These are phyloP conservation scores for Allium cepa DNA, from an alignment of 106 monocot species.

Conservation along the genomic window DNA sequence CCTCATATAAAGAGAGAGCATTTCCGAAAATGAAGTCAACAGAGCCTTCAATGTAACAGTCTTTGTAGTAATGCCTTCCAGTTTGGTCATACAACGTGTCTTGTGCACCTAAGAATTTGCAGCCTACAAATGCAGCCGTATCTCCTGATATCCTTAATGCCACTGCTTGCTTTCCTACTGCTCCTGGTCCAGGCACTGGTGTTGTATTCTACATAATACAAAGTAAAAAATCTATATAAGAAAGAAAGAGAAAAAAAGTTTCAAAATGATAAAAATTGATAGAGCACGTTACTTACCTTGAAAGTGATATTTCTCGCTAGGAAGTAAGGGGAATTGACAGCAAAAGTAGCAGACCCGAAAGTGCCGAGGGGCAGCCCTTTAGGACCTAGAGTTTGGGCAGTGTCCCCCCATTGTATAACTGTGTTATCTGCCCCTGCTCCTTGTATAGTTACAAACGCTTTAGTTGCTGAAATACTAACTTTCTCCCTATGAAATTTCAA, in stretches of 20 bases:
- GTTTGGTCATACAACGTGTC: slow-evolving; percentile 89
- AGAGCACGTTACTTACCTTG: slow-evolving; percentile 33
- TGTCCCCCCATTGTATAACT: slow-evolving; percentile 85
- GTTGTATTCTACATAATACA: slow-evolving; percentile 52
- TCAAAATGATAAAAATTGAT: too few species aligned
- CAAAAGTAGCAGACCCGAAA: slow-evolving; percentile 72
- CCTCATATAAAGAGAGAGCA: slow-evolving; percentile 86
- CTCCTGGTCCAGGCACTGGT: slow-evolving; percentile 67
- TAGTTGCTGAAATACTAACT: slow-evolving; percentile 60
- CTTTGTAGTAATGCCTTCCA: slow-evolving; percentile 94
- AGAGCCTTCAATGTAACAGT: slow-evolving; percentile 95
- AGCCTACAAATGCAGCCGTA: slow-evolving; percentile 75
- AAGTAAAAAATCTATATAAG: too few species aligned
- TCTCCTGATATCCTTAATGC: slow-evolving; percentile 85
- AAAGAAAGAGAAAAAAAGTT: too few species aligned
- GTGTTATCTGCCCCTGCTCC: slow-evolving; percentile 84
- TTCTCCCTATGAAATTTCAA: slow-evolving; percentile 57
- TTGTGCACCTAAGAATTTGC: slow-evolving; percentile 84
- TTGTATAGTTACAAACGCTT: slow-evolving; percentile 70
- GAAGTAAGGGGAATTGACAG: slow-evolving; percentile 76
- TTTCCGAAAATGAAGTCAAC: slow-evolving; percentile 98
- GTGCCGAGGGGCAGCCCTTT: slow-evolving; percentile 47
- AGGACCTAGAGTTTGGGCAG: slow-evolving; percentile 51
- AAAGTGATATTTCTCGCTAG: slow-evolving; percentile 90
- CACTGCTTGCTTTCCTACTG: slow-evolving; percentile 76